Conservation (phyloP, 129 eudicot species). For the Solidago caesia region DNA sequence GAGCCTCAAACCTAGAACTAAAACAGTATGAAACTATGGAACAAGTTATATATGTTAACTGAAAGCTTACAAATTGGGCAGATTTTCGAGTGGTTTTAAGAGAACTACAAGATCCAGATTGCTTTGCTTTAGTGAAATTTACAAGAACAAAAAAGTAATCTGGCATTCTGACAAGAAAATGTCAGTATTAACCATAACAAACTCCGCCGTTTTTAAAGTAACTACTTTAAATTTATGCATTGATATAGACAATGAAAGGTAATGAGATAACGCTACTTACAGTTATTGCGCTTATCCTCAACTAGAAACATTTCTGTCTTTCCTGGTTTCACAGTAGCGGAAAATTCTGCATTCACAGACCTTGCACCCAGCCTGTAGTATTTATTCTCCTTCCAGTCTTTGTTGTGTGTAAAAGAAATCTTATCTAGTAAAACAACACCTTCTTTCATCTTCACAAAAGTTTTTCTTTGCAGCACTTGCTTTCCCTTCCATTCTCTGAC, state of each 20-base stretch:
- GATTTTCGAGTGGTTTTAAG: no score
- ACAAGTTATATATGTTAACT: no score
- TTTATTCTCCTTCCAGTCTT: constrained; percentile 43
- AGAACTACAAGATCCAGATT: background rate
- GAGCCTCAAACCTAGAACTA: no score
- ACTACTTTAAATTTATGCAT: background rate
- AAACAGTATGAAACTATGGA: no score
- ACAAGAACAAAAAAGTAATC: background rate
- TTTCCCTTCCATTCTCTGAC: constrained; percentile 39
- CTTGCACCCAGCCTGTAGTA: constrained; percentile 53
- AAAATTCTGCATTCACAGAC: constrained; percentile 26
- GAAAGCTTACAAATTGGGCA: background rate
- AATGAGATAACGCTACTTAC: constrained; percentile 36
- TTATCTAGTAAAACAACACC: constrained; percentile 42
- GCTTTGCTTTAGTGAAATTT: background rate
- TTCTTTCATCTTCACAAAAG: constrained; percentile 38
- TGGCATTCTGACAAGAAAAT: no score
- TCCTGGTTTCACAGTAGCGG: constrained; percentile 45
- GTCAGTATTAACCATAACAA: background rate
- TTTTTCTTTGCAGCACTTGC: constrained; percentile 46
- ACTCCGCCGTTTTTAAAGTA: background rate
- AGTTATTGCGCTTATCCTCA: constrained; percentile 44
- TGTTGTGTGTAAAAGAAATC: constrained; percentile 45
- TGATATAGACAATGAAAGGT: constrained; percentile 22
- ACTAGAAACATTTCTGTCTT: constrained; percentile 54